A percentile compares a stretch with the other conserved stretches of the same genome.
phyloP scores from a whole-genome alignment of 129 eudicot species.

The Chrysanthemum lavandulifolium region DNA sequence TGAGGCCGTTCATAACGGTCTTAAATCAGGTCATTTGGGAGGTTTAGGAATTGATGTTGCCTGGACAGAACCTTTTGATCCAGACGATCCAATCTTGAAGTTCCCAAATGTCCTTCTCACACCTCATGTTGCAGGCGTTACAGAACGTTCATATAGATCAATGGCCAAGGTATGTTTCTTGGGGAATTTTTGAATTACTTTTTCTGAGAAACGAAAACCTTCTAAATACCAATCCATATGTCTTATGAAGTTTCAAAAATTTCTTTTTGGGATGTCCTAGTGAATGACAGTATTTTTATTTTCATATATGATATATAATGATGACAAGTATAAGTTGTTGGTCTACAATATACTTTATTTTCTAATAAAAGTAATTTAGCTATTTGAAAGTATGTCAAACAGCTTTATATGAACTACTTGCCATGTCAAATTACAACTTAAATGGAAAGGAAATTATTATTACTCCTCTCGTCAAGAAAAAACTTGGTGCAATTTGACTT shows the following conservation, averaged over 20 bases:
- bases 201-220: not conserved
- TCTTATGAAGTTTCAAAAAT: not conserved
- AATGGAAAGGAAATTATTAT: no score
- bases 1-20: conserved; percentile 53
- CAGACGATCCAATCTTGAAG: conserved; percentile 67
- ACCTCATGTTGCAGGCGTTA: conserved; percentile 92
- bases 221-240: not conserved
- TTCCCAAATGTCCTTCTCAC: conserved; percentile 81
- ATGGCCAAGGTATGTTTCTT: conserved; percentile 78
- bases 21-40: conserved; percentile 82
- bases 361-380: no score
- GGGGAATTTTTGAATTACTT: not conserved
- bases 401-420: no score
- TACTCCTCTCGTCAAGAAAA: no score
- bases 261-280: no score
- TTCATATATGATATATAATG: no score
- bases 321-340: no score
- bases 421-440: no score
- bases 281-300: no score
- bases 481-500: no score
- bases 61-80: conserved; percentile 94
- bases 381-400: no score
- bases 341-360: no score
- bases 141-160: conserved; percentile 64
- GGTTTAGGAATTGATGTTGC: conserved; percentile 95